Evolutionary conservation across 441 rosid species (phyloP).

Genomic region (Adansonia rubrostipa): DNA sequence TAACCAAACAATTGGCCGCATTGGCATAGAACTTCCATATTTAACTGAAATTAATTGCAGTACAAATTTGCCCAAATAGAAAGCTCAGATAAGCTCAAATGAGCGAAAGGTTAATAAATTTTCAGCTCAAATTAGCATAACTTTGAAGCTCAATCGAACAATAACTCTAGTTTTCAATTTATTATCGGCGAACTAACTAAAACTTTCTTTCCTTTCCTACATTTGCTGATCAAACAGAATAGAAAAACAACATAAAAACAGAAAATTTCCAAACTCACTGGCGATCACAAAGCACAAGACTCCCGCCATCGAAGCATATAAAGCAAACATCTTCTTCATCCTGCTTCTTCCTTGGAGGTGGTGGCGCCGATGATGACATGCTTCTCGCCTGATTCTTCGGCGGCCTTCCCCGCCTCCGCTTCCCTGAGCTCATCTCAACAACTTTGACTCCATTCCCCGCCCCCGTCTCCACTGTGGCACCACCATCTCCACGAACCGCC

Average conservation of each 20-base stretch:
- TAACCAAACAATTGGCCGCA: background rate
- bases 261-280: constrained; percentile 52
- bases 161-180: background rate
- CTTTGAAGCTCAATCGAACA: constrained; percentile 1
- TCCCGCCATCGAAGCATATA: constrained; percentile 98
- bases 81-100: background rate
- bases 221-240: constrained; percentile 19
- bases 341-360: constrained; percentile 38
- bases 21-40: background rate
- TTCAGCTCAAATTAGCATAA: constrained; percentile 1
- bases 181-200: background rate
- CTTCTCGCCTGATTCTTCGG: constrained; percentile 50
- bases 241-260: background rate
- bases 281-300: constrained; percentile 97
- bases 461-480: constrained; percentile 34
- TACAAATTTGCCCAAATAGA: background rate
- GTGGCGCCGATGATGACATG: constrained; percentile 3
- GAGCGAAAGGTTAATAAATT: background rate
- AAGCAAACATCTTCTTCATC: constrained; percentile 96
- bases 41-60: background rate
- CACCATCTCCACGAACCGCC: constrained; percentile 25
- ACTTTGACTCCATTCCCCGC: constrained; percentile 29
- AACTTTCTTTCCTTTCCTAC: background rate
- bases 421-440: constrained; percentile 41
- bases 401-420: constrained; percentile 86